Evolutionary conservation across 371 early-diverging fungal species (phyloP), one percentile per base, ranked within the genome.

Genomic region (Phascolomyces articulosus): DNA sequence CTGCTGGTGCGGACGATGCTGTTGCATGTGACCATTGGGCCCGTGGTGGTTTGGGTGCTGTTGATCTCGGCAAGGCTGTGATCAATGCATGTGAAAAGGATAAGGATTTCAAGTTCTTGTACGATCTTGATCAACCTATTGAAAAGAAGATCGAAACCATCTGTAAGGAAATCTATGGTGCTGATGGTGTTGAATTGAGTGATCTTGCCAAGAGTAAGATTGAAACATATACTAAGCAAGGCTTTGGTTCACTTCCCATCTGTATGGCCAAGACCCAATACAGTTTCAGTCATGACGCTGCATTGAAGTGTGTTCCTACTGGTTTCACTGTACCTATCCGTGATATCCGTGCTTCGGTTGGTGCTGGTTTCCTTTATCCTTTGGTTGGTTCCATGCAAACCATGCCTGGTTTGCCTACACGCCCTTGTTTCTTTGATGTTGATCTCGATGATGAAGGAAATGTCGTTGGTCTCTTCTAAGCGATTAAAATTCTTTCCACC

Each of bases 201-300:
- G 91, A 94, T 16, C 77, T 85, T 31, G 97, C 98, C 24, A 83
- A 85, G 65, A 75, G 78, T 65, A 95, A 98, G 86, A 86, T 95
- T 53, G 93, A 88, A 56, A 77, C 80, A 6, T 96, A 94, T 76
- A 92, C 93, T 34, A 72, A 80, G 28, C 91, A 91, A 83, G 96
- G 96, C 26, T 96, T 94, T 79, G 85, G 73, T 40, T 74, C 89
- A 18, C 77, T 97, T 67, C 97, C 97, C 1, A 94, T 98, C 58
- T 98, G 98, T 79, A 97, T 98, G 98, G 97, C 98, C 64, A 98
- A 98, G 87, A 98, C 98, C 8, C 97, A 97, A 72, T 86, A 94
- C 70, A 89, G 90, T 55, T 86, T 98, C 65, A 93, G 95, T 44
- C 94, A 95, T 59, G 94, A 97, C 68, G 93, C 96, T 9, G 88